These are phyloP conservation scores for Alternaria ethzedia DNA, from an alignment of 2,329 filamentous ascomycete genomes.

Conservation along the genomic window DNA sequence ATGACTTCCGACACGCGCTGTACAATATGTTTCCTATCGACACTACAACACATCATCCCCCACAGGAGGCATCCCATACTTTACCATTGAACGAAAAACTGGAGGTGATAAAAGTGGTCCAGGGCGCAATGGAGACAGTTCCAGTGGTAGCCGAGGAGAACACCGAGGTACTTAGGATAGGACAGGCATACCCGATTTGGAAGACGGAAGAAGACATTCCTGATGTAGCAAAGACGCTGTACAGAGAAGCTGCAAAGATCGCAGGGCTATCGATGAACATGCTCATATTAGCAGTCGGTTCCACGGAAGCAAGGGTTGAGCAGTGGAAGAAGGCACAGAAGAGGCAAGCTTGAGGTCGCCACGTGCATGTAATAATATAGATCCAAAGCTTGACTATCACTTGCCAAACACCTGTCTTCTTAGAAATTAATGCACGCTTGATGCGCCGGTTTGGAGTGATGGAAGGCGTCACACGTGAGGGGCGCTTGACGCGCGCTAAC, in stretches of 20 bases:
- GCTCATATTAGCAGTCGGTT: slow-evolving; percentile 58
- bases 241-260: slow-evolving; percentile 58
- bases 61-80: slow-evolving; percentile 24
- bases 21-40: slow-evolving; percentile 52
- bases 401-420: background rate
- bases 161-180: slow-evolving; percentile 49
- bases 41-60: background rate
- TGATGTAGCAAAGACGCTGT: slow-evolving; percentile 55
- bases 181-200: slow-evolving; percentile 59
- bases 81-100: slow-evolving; percentile 36
- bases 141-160: slow-evolving; percentile 48
- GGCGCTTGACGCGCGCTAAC: slow-evolving; percentile 1
- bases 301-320: slow-evolving; percentile 52
- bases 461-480: slow-evolving; percentile 17
- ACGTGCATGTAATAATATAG: background rate
- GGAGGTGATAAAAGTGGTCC: slow-evolving; percentile 52
- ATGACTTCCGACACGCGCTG: slow-evolving; percentile 50
- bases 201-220: slow-evolving; percentile 56
- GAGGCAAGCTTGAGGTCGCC: background rate
- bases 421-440: background rate
- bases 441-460: background rate
- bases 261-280: slow-evolving; percentile 59
- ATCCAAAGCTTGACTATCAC: background rate
- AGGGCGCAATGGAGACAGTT: slow-evolving; percentile 50
- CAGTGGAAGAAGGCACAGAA: slow-evolving; percentile 30